phyloP scores from a whole-genome alignment of 192 early-diverging fungal genomes.

The Backusella tarrabulga region DNA sequence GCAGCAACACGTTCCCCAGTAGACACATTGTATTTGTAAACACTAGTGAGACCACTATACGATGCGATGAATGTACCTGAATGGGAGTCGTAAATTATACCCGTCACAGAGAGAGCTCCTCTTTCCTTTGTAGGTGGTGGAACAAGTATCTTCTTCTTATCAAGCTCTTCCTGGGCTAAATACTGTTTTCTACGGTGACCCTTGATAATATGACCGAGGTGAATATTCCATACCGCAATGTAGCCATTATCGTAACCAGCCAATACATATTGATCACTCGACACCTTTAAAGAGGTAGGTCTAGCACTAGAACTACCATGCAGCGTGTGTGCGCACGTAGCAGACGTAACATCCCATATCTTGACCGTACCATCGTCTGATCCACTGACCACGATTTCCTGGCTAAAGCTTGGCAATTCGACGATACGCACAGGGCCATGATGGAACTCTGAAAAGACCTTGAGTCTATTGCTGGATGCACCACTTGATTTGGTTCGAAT shows the following conservation, averaged over 20 bases:
- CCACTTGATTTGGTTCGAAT: conserved; percentile 39
- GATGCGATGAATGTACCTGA: conserved; percentile 16
- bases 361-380: conserved; percentile 48
- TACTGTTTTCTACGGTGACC: neutral
- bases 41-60: conserved; percentile 5
- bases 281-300: conserved; percentile 3
- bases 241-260: conserved; percentile 34
- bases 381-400: conserved; percentile 44
- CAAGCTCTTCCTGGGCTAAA: neutral
- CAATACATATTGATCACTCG: conserved; percentile 23
- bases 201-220: conserved; percentile 9
- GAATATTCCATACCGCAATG: conserved; percentile 32
- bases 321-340: conserved; percentile 35
- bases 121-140: neutral
- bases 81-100: conserved; percentile 17
- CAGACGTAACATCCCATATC: conserved; percentile 48
- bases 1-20: conserved; percentile 21
- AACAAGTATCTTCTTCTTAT: neutral
- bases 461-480: conserved; percentile 28
- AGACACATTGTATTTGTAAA: conserved; percentile 23
- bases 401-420: conserved; percentile 7
- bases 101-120: neutral
- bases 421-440: conserved; percentile 46
- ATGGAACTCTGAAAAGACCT: conserved; percentile 54
- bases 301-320: neutral